Evolutionary conservation across 1,284 basidiomycete genomes (phyloP).

Genomic region (Ceraceosorus guamensis): DNA sequence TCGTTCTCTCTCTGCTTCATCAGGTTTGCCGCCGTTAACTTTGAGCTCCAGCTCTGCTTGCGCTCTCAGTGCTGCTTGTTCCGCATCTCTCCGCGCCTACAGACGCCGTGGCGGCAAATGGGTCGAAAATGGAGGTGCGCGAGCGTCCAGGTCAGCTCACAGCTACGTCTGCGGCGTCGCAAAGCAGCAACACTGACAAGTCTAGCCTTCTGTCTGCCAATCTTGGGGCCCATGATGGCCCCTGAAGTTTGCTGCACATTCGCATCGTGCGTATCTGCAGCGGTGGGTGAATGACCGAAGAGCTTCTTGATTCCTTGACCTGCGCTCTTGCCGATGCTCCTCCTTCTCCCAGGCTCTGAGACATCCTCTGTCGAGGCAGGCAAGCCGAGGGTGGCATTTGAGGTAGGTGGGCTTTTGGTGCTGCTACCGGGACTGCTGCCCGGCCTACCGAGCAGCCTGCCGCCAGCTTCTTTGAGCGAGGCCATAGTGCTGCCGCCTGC

Average conservation of each 20-base stretch:
- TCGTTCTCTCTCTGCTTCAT: slow-evolving; percentile 28
- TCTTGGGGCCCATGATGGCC: neutral
- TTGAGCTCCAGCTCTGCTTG: slow-evolving; percentile 31
- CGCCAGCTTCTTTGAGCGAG: slow-evolving; percentile 22
- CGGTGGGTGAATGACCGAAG: neutral
- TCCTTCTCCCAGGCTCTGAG: too few species aligned
- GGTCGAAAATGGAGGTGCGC: neutral
- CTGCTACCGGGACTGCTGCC: neutral
- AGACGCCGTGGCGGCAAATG: neutral
- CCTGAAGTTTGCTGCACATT: too few species aligned
- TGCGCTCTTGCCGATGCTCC: neutral
- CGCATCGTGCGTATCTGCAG: neutral
- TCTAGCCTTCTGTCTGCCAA: neutral
- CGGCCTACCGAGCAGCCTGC: slow-evolving; percentile 16
- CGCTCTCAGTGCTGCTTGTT: slow-evolving; percentile 21
- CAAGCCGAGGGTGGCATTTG: too few species aligned
- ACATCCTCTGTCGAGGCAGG: too few species aligned
- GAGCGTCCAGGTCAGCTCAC: neutral
- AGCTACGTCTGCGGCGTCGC: neutral
- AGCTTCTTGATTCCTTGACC: neutral
- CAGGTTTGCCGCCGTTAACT: slow-evolving; percentile 21
- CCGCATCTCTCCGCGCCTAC: slow-evolving; percentile 35
- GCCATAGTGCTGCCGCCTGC: slow-evolving; percentile 2
- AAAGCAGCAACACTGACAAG: neutral
- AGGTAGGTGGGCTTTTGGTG: too few species aligned